Conservation (phyloP, 1,139 yeast species). For the Tardiomyces blankii region DNA sequence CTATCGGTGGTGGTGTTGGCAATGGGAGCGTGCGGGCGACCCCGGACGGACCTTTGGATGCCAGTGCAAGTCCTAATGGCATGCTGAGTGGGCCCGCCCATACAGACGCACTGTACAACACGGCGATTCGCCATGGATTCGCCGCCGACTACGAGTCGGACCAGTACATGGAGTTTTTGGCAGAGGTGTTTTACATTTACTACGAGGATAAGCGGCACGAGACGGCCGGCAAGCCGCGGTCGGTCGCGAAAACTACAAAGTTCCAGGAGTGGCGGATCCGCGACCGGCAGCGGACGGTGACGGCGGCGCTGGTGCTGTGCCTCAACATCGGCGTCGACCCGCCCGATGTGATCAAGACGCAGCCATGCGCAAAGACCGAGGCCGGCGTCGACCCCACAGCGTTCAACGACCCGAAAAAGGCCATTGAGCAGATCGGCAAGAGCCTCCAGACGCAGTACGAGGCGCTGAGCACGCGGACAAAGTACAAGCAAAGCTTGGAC, state of each 20-base stretch:
- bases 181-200: constrained; percentile 60
- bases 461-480: constrained; percentile 72
- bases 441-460: constrained; percentile 82
- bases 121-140: constrained; percentile 57
- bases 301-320: constrained; percentile 86
- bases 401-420: constrained; percentile 82
- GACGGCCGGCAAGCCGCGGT: constrained; percentile 46
- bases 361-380: constrained; percentile 87
- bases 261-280: constrained; percentile 87
- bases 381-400: constrained; percentile 88
- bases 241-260: constrained; percentile 34
- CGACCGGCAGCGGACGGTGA: constrained; percentile 88
- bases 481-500: constrained; percentile 84
- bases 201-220: constrained; percentile 85
- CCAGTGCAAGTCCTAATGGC: no score
- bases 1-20: no score
- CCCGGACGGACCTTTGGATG: no score
- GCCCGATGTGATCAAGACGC: constrained; percentile 89
- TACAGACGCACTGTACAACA: constrained; percentile 11
- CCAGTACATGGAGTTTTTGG: constrained; percentile 52
- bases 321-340: constrained; percentile 94
- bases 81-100: no score
- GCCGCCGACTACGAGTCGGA: constrained; percentile 49
- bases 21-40: no score
- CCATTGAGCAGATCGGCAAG: constrained; percentile 86